Base-by-base conservation (phyloP, 1,284 basidiomycete species). In the Lentinula novae-zelandiae region DNA sequence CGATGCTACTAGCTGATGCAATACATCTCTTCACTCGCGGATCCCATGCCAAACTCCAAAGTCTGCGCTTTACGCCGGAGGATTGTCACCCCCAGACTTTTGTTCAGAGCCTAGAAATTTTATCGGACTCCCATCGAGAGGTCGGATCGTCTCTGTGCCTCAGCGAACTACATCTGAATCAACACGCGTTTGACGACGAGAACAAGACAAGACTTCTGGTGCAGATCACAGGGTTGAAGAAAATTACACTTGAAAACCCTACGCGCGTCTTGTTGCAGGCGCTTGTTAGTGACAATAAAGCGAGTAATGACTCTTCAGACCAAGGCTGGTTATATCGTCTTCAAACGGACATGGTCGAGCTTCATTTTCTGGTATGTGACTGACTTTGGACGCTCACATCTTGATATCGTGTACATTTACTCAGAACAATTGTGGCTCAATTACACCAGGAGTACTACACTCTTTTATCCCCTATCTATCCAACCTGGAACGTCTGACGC, bases 371-470 rank as follows among this genome's bases (percentile, higher is more conserved):
- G n/a, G 63, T 62, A 55, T 7, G 55, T 51, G 1, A 15, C 42
- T 40, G n/a, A 5, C 2, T 46, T 34, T 15, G 51, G n/a, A 54
- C 5, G 6, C 27, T 4, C 27, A 27, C 27, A 27, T 17, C 17
- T 34, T n/a, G 42, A 12, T 17, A 42, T 20, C 17, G 13, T 38
- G 13, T 27, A 10, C 15, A 36, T 51, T 22, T 44, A 34, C 36
- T 15, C n/a, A 64, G 63, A 51, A 52, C 15, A 53, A 62, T 34
- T 64, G 63, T 31, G 58, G 60, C 12, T 62, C 60, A 3, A 60
- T 64, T 3, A 64, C 63, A 5, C 63, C 63, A 5, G 63, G 60
- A 9, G 63, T 64, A 10, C 38, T 64, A 6, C 42, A 40, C 15
- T 54, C 60, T 31, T 46, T 57, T 15, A 15, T 60, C n/a, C 58